phyloP scores from a whole-genome alignment of 148 eudicot species.

The Vaccinium vitisidaea region DNA sequence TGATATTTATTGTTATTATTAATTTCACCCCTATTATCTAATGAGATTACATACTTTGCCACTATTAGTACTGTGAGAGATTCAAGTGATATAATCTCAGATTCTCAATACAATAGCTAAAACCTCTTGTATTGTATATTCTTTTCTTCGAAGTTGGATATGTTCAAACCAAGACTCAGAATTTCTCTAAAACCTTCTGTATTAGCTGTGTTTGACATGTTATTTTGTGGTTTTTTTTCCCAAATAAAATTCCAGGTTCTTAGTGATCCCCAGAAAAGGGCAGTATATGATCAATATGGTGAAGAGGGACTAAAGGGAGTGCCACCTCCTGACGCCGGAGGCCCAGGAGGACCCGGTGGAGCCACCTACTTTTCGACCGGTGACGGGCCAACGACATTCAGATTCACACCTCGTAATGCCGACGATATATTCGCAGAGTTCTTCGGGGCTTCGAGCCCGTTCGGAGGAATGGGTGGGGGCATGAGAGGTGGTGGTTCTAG shows the following conservation, averaged over 20 bases:
- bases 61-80: not conserved
- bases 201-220: not conserved
- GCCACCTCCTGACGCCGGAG: conserved; percentile 70
- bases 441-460: conserved; percentile 61
- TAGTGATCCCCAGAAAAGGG: conserved; percentile 72
- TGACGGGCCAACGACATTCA: conserved; percentile 51
- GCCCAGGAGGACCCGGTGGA: conserved; percentile 37
- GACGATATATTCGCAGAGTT: conserved; percentile 76
- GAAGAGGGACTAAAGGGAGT: conserved; percentile 69
- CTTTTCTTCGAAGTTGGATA: too few species aligned
- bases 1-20: too few species aligned
- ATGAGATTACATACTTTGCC: not conserved
- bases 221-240: not conserved
- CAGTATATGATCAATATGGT: conserved; percentile 73
- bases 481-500: conserved; percentile 40
- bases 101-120: not conserved
- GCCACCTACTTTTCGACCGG: conserved; percentile 54
- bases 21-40: not conserved
- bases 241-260: conserved; percentile 40
- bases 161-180: not conserved
- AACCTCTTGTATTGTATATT: not conserved
- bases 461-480: conserved; percentile 44
- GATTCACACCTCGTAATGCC: conserved; percentile 58
- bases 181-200: not conserved
- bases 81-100: not conserved